A percentile compares a stretch with the other conserved stretches of the same genome.
Evolutionary conservation across 257 asterid species (phyloP).

Genomic region (Solanum commersonii): DNA sequence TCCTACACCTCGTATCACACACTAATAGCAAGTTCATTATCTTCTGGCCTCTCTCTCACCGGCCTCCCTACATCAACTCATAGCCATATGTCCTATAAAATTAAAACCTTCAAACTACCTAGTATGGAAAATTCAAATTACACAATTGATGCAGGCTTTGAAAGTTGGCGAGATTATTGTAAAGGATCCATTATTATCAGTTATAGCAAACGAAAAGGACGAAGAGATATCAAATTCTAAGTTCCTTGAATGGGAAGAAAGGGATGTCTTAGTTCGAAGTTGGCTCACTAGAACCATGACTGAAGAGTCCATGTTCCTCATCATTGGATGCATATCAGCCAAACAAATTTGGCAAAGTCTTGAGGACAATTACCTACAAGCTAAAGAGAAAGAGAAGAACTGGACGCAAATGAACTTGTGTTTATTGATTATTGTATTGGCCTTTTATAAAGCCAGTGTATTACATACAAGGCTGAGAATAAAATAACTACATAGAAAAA

Average conservation of each 20-base stretch:
- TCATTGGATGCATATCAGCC: too few species aligned
- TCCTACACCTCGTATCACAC: neutral
- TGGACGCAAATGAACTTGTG: too few species aligned
- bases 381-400: neutral
- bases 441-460: too few species aligned
- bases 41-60: neutral
- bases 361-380: neutral
- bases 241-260: neutral
- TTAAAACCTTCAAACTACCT: neutral
- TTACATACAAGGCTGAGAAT: too few species aligned
- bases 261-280: neutral
- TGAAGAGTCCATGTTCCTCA: neutral
- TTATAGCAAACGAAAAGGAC: neutral
- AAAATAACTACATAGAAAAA: too few species aligned
- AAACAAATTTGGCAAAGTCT: too few species aligned
- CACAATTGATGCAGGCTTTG: neutral
- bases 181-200: neutral
- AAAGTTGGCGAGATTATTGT: neutral
- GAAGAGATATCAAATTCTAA: neutral
- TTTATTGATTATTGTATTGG: too few species aligned
- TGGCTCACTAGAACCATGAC: neutral
- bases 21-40: neutral
- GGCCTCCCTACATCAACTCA: neutral
- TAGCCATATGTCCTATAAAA: too few species aligned
- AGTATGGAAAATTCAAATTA: neutral